phyloP scores from a whole-genome alignment of 352 stramenopile genomes.

The Phytophthora citricola region DNA sequence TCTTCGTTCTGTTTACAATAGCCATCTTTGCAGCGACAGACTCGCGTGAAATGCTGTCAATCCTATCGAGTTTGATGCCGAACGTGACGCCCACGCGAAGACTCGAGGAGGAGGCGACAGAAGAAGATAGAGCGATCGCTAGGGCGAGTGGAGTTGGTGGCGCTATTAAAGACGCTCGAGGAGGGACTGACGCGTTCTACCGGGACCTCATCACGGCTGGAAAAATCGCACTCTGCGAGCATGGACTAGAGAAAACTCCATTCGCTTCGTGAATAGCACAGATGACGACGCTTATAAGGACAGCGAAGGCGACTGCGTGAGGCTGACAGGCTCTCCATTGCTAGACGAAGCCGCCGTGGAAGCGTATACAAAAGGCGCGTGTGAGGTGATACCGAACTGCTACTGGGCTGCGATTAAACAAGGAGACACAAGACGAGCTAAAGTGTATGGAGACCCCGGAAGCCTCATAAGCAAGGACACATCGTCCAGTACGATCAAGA shows the following conservation, averaged over 20 bases:
- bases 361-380: constrained; percentile 45
- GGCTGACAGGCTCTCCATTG: constrained; percentile 20
- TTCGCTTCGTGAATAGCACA: constrained; percentile 42
- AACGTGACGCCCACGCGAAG: background rate
- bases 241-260: constrained; percentile 32
- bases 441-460: constrained; percentile 31
- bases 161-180: constrained; percentile 57
- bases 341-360: constrained; percentile 25
- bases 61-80: background rate
- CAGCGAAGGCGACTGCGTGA: constrained; percentile 43
- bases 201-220: constrained; percentile 54
- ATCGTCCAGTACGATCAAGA: constrained; percentile 37
- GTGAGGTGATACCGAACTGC: constrained; percentile 69
- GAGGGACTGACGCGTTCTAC: constrained; percentile 62
- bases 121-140: constrained; percentile 14
- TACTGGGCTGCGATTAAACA: constrained; percentile 57
- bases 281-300: constrained; percentile 49
- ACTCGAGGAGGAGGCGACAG: constrained; percentile 2
- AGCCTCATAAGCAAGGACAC: constrained; percentile 34
- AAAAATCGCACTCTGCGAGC: constrained; percentile 60
- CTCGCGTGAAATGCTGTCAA: constrained; percentile 1
- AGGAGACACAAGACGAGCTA: constrained; percentile 32
- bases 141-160: constrained; percentile 53
- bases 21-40: background rate
- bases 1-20: constrained; percentile 5